phyloP scores from a whole-genome alignment of 1,139 yeast species.

The Hansenula anomala region DNA sequence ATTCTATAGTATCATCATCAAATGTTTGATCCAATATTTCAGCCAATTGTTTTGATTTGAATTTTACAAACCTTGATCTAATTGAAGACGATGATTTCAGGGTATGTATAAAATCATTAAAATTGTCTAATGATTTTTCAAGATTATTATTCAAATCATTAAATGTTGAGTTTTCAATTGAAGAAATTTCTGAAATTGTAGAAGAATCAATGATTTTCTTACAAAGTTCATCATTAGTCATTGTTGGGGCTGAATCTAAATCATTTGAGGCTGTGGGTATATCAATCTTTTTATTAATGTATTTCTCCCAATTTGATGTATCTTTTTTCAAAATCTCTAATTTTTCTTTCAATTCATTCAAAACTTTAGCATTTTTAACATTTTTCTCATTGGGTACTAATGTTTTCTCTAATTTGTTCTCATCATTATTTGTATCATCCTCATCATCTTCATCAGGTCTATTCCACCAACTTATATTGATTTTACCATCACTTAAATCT shows the following conservation, averaged over 20 bases:
- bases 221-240: slow-evolving; percentile 5
- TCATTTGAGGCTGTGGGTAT: not conserved
- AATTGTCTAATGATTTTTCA: slow-evolving; percentile 16
- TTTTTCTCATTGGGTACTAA: slow-evolving; percentile 56
- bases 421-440: slow-evolving; percentile 14
- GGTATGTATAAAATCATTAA: slow-evolving; percentile 15
- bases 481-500: slow-evolving; percentile 53
- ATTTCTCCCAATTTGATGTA: slow-evolving; percentile 42
- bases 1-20: slow-evolving; percentile 20
- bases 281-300: slow-evolving; percentile 10
- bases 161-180: slow-evolving; percentile 15
- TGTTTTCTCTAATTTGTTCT: slow-evolving; percentile 12
- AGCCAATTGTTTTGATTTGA: slow-evolving; percentile 20
- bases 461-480: slow-evolving; percentile 67
- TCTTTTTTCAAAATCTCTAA: slow-evolving; percentile 41
- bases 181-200: slow-evolving; percentile 10
- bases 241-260: no score
- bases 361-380: slow-evolving; percentile 40
- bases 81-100: slow-evolving; percentile 16
- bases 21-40: slow-evolving; percentile 21
- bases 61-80: slow-evolving; percentile 14
- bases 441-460: slow-evolving; percentile 26
- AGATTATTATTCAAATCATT: slow-evolving; percentile 18
- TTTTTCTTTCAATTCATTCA: slow-evolving; percentile 41
- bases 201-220: slow-evolving; percentile 12